Percentiles rank a stretch among this genome's conserved stretches.
phyloP scores from a whole-genome alignment of 1,284 basidiomycete genomes.

The Tylopilus sp. region DNA sequence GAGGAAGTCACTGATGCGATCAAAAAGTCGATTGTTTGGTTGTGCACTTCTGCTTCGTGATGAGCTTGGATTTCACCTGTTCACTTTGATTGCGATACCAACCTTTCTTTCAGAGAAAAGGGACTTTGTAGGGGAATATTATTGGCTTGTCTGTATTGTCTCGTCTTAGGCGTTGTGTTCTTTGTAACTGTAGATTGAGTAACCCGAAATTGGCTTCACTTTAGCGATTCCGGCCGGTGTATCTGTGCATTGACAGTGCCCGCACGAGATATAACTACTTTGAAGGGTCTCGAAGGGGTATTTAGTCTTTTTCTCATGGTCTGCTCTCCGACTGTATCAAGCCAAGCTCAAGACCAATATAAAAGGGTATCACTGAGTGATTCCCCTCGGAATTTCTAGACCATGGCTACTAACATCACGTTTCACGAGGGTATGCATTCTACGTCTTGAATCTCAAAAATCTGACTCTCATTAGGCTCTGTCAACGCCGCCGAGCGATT shows the following conservation, averaged over 20 bases:
- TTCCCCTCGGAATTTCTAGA: not conserved
- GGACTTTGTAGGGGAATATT: conserved; percentile 26
- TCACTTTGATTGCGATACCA: conserved; percentile 15
- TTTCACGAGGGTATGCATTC: conserved; percentile 30
- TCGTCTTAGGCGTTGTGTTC: not conserved
- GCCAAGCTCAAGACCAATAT: conserved; percentile 1
- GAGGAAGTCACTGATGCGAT: conserved; percentile 64
- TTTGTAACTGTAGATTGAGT: not conserved
- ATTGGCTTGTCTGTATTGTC: not conserved
- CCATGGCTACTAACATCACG: conserved; percentile 34
- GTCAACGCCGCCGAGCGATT: conserved; percentile 66
- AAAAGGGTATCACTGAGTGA: conserved; percentile 7
- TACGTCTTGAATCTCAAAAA: not conserved
- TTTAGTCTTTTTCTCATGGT: conserved; percentile 17
- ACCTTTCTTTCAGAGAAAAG: conserved; percentile 8
- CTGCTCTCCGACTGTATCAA: not conserved
- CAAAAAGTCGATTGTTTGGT: conserved; percentile 53
- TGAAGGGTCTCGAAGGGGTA: not conserved
- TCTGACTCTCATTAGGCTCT: conserved; percentile 52
- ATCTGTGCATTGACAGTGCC: not conserved
- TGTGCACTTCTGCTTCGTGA: conserved; percentile 36
- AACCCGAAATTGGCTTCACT: not conserved
- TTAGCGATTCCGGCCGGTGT: conserved; percentile 18
- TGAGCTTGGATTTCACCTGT: not conserved
- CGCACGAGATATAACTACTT: not conserved